These are phyloP conservation scores for Passalora sequoiae DNA, from an alignment of 2,329 filamentous ascomycete species.

Conservation along the genomic window DNA sequence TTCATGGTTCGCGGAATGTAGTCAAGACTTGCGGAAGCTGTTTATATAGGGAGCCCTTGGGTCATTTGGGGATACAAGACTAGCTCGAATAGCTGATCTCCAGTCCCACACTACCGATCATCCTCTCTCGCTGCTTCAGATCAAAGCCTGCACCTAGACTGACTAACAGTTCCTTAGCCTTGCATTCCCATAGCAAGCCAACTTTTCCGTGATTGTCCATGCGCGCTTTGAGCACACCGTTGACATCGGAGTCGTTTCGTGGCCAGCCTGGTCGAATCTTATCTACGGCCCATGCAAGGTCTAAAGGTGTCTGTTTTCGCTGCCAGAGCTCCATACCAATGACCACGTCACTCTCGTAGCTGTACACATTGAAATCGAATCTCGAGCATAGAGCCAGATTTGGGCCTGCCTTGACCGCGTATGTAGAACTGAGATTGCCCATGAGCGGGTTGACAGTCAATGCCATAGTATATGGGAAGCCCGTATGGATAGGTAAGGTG, in stretches of 20 bases:
- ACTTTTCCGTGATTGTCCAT: slow-evolving; percentile 84
- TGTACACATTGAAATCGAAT: slow-evolving; percentile 97
- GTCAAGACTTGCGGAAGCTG: too few species aligned
- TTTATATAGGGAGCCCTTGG: too few species aligned
- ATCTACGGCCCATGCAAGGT: slow-evolving; percentile 43
- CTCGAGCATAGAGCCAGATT: slow-evolving; percentile 81
- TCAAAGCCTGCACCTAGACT: slow-evolving; percentile 84
- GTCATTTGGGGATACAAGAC: too few species aligned
- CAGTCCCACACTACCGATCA: slow-evolving; percentile 69
- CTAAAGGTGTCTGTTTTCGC: slow-evolving; percentile 37
- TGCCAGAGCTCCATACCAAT: slow-evolving; percentile 89
- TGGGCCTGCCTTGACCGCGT: slow-evolving; percentile 80
- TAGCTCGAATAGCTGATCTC: slow-evolving; percentile 70
- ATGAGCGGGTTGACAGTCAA: slow-evolving; percentile 90
- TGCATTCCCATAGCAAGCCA: slow-evolving; percentile 85
- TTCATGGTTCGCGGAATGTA: too few species aligned
- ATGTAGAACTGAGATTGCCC: slow-evolving; percentile 85
- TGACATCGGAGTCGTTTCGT: slow-evolving; percentile 57
- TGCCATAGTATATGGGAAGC: slow-evolving; percentile 89
- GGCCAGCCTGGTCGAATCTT: slow-evolving; percentile 42
- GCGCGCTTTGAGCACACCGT: slow-evolving; percentile 83
- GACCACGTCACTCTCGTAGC: slow-evolving; percentile 91
- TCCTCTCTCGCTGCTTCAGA: slow-evolving; percentile 67
- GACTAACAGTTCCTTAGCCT: slow-evolving; percentile 87
- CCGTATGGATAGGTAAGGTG: slow-evolving; percentile 72